Percentiles rank a stretch among this genome's conserved stretches.
Evolutionary conservation across 495 filamentous ascomycete species (phyloP).

Genomic region (Penicillium simplicissimum): DNA sequence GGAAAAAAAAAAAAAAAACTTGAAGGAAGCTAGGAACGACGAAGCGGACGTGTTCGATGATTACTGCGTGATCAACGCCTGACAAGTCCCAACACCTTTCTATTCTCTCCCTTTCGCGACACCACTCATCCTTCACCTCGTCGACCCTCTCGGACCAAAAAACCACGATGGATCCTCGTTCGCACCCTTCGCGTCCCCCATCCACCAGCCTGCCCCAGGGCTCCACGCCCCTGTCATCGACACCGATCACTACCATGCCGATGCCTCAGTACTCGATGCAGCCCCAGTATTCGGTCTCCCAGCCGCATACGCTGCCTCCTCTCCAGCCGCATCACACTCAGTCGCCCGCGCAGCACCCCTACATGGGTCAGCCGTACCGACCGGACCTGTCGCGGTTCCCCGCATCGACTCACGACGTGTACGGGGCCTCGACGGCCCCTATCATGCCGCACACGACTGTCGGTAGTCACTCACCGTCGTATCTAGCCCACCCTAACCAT

Average conservation of each 20-base stretch:
- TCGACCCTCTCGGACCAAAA: conserved; percentile 14
- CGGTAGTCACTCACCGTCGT: conserved; percentile 56
- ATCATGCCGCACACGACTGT: conserved; percentile 57
- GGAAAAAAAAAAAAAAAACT: conserved; percentile 19
- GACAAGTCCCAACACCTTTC: conserved; percentile 13
- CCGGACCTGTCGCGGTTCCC: conserved; percentile 65
- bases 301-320: conserved; percentile 70
- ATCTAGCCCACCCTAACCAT: conserved; percentile 53
- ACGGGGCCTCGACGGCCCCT: conserved; percentile 47
- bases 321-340: conserved; percentile 62
- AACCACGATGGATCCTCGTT: conserved; percentile 53
- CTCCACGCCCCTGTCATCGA: conserved; percentile 46
- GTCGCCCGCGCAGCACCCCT: conserved; percentile 51
- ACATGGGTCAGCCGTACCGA: conserved; percentile 60
- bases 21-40: conserved; percentile 7
- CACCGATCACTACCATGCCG: conserved; percentile 49
- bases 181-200: conserved; percentile 57
- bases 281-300: conserved; percentile 57
- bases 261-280: conserved; percentile 56
- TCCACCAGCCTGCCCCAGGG: conserved; percentile 58
- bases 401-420: conserved; percentile 62
- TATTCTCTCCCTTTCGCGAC: conserved; percentile 22
- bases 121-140: conserved; percentile 19
- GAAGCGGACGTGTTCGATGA: conserved; percentile 43
- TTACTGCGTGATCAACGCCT: conserved; percentile 45